Base-by-base conservation (phyloP, 2,329 filamentous ascomycete genomes). In the Ophiostoma australiae region DNA sequence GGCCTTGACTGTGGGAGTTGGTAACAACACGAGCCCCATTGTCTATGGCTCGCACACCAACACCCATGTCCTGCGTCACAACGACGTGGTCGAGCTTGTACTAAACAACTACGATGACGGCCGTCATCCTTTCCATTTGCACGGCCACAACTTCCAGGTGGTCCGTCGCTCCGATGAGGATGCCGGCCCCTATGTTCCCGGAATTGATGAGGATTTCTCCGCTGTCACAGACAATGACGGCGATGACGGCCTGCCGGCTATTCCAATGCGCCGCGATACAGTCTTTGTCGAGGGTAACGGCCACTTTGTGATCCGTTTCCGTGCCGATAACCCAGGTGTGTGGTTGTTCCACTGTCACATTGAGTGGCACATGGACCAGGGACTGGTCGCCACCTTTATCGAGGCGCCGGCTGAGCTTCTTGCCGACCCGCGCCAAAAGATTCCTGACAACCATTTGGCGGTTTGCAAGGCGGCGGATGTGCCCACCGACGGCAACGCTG, bases 61-160 rank as follows among this genome's bases (percentile, higher is more conserved):
- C 74, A 79, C 88, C 0, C 86, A 92, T 75, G 83, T 96, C 3
- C 84, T 96, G 17, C 82, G 88, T 39, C 86, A 89, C 73, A 86
- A 85, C 69, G 83, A 89, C 70, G 82, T 92, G n/a, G 85, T 94
- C 31, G 89, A 94, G 77, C 84, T 94, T 67, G 80, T 92, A 15
- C 81, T 94, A 20, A 74, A 74, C 72, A 75, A 75, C 48, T 67
- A 70, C 41, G 74, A 75, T 68, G 73, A 73, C 44, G 73, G 73
- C 41, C 63, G 61, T 27, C 74, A 75, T 44, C 74, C 74, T 8
- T 75, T 75, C 63, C 74, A 75, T 61, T 61, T 75, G 66, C 74
- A 75, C 71, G 73, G 74, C 61, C 72, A 75, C 72, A 73, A 73
- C 67, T 75, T 75, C 70, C 73, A 75, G 66, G 74, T 74, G 23